Conservation (phyloP, 2,329 filamentous ascomycete genomes). For the Cryphonectria radicalis region DNA sequence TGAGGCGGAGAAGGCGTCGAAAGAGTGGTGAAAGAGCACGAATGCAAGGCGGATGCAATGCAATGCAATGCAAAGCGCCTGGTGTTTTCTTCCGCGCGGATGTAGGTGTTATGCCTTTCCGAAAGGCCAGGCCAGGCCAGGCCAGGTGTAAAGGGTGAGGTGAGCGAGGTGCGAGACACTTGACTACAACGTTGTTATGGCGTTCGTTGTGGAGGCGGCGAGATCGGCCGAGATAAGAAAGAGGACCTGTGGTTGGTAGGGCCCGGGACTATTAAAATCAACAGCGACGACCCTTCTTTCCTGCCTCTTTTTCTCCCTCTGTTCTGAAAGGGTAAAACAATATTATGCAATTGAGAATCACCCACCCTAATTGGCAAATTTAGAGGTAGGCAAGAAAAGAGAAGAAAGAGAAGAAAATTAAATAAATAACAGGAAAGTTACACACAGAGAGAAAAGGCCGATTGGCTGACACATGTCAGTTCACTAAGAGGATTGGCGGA, state of each 20-base stretch:
- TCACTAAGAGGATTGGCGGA: background rate
- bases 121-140: background rate
- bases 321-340: background rate
- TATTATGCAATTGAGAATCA: background rate
- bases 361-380: background rate
- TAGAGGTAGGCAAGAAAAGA: background rate
- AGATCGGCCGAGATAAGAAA: slow-evolving; percentile 10
- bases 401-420: background rate
- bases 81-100: background rate
- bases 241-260: background rate
- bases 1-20: background rate
- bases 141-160: slow-evolving; percentile 4
- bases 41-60: background rate
- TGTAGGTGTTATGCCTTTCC: background rate
- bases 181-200: background rate
- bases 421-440: background rate
- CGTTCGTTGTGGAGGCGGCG: slow-evolving; percentile 5
- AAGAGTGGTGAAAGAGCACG: background rate
- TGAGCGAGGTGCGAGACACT: background rate
- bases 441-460: background rate
- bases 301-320: background rate
- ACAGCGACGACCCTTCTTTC: background rate
- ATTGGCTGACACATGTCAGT: background rate
- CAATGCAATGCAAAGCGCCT: background rate
- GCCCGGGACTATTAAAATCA: background rate